Conservation (phyloP, 208 protist species). For the Plasmodiophora brassicae region DNA sequence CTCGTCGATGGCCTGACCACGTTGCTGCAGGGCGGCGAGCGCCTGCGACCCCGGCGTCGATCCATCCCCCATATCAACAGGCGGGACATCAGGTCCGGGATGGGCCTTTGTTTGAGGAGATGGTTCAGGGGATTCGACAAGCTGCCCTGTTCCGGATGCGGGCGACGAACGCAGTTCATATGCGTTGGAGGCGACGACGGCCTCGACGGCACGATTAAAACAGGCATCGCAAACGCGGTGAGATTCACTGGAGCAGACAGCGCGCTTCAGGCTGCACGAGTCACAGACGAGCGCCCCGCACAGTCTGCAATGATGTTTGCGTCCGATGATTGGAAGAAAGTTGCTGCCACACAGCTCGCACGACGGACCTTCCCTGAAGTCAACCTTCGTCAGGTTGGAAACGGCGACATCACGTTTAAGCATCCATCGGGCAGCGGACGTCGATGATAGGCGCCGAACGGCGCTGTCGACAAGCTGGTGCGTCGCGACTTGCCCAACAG, state of each 20-base stretch:
- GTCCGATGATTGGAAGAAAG: not conserved
- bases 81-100: no score
- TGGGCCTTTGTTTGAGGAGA: not conserved
- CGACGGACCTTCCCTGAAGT: not conserved
- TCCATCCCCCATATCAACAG: not conserved
- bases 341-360: not conserved
- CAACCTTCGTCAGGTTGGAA: not conserved
- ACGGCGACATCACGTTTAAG: not conserved
- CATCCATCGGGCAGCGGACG: not conserved
- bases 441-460: not conserved
- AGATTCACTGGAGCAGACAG: not conserved
- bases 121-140: not conserved
- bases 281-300: not conserved
- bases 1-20: not conserved
- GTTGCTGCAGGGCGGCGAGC: not conserved
- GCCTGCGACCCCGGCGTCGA: not conserved
- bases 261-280: not conserved
- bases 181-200: not conserved
- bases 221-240: constrained; percentile 21
- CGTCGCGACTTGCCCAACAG: not conserved
- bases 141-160: not conserved
- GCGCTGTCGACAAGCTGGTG: not conserved
- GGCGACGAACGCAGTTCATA: not conserved
- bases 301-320: not conserved
- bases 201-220: constrained; percentile 6